phyloP scores from a whole-genome alignment of 805 yeast genomes.

The Wickerhamiella occidentalis region DNA sequence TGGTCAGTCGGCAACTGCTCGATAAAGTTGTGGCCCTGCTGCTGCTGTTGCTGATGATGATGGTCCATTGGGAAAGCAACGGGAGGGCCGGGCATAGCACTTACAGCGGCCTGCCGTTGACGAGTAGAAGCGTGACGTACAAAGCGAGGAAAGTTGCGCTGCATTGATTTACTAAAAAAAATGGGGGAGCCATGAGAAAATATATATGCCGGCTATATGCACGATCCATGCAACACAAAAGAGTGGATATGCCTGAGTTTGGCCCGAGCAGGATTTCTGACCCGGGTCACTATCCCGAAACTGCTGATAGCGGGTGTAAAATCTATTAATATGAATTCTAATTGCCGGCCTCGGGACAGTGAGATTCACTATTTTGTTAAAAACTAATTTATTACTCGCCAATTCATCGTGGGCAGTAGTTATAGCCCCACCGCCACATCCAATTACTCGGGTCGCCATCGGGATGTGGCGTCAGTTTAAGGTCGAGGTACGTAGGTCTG shows the following conservation, averaged over 20 bases:
- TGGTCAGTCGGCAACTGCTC: constrained; percentile 21
- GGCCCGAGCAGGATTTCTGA: constrained; percentile 5
- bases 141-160: constrained; percentile 2
- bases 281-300: constrained; percentile 6
- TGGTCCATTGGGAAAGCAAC: neutral
- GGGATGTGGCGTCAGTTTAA: constrained; percentile 1
- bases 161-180: neutral
- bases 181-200: neutral
- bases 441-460: constrained; percentile 1
- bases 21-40: constrained; percentile 19
- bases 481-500: neutral
- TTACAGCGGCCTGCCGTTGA: constrained; percentile 19
- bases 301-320: neutral
- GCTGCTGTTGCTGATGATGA: constrained; percentile 2
- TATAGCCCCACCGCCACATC: constrained; percentile 1
- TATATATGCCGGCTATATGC: constrained; percentile 2
- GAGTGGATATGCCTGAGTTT: constrained; percentile 9
- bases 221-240: neutral
- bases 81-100: constrained; percentile 13
- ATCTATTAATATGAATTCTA: neutral
- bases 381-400: neutral
- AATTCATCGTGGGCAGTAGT: neutral
- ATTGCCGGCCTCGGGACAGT: neutral
- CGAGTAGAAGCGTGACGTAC: constrained; percentile 19
- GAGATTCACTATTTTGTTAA: neutral